Percentiles rank a stretch among this genome's conserved stretches.
These are phyloP conservation scores for Elsinoe ampelina DNA, from an alignment of 2,329 filamentous ascomycete species.

Conservation along the genomic window DNA sequence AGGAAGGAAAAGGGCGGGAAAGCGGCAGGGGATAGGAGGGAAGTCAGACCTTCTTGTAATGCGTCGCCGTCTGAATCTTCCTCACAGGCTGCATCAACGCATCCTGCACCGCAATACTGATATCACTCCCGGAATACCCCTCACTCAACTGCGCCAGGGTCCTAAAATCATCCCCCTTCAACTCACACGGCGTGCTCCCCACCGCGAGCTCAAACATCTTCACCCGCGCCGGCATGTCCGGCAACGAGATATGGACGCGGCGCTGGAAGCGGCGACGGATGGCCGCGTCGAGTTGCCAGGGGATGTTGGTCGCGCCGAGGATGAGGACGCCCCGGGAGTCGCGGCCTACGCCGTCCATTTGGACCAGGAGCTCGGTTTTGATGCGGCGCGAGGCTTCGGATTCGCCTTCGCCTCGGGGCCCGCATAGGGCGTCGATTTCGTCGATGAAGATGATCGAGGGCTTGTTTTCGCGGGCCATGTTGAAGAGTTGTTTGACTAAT, in stretches of 20 bases:
- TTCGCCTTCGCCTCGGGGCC: constrained; percentile 86
- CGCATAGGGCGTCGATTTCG: constrained; percentile 93
- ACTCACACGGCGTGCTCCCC: constrained; percentile 81
- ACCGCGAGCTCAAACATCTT: constrained; percentile 94
- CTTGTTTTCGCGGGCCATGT: constrained; percentile 96
- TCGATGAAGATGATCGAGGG: constrained; percentile 98
- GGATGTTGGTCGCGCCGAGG: constrained; percentile 93
- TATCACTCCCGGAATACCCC: constrained; percentile 94
- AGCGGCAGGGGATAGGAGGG: not conserved
- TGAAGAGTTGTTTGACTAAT: constrained; percentile 92
- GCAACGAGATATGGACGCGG: constrained; percentile 88
- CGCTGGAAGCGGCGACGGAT: constrained; percentile 94
- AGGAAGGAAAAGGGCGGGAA: not conserved
- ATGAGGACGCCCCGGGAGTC: constrained; percentile 91
- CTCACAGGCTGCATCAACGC: constrained; percentile 95
- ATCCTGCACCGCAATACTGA: constrained; percentile 88
- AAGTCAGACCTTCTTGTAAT: constrained; percentile 75
- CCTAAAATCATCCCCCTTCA: constrained; percentile 68
- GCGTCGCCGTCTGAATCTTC: constrained; percentile 93
- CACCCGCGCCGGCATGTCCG: constrained; percentile 76
- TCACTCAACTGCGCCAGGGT: constrained; percentile 74
- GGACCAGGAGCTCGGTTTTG: constrained; percentile 95
- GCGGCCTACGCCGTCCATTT: constrained; percentile 98
- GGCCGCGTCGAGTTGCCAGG: constrained; percentile 94
- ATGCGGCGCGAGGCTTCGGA: constrained; percentile 95